Evolutionary conservation across 2,329 filamentous ascomycete genomes (phyloP), one percentile per base, ranked within the genome.

Genomic region (Myriosclerotinia duriaeana): DNA sequence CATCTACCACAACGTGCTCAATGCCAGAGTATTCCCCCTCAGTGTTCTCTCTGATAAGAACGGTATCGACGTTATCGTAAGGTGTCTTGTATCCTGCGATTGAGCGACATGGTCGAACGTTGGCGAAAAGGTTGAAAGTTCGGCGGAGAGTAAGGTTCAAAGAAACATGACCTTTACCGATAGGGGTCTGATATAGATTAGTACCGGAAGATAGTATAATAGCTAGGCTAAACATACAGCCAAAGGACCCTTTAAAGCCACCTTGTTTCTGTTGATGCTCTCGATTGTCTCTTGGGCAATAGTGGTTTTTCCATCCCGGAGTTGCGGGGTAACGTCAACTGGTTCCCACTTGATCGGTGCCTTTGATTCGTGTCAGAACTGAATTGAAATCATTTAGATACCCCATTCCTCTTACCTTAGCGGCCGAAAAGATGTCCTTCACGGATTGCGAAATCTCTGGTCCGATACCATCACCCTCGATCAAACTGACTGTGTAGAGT

Each of bases 111-210:
- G 96, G 95, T 77, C 96, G 93, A 76, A 99, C 86, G 84, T 99
- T 99, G 83, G 95, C 96, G 81, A 99, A 99, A 76, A 99, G 93
- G 86, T 99, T 99, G 85, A 99, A 99, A 71, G 96, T 99, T 78
- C 95, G 91, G 79, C 95, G 94, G 76, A 99, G 93, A 69, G 95
- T 99, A 72, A 99, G 85, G 87, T 99, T 99, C 74, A 99, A 91
- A 67, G 95, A 98, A 79, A 99, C 94, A 83, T 99, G 95, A 77
- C 95, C 95, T 86, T 98, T 99, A 81, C 96, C 95, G 77, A 99
- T 88, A 71, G 95, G 95, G 4, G 95, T 99, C 87, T 93, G 70
- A 48, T 69, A 59, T 44, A 48, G 67, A 66, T 72, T 36, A 67
- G 61, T 44, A 58, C 46, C 42, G 69, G 66, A 56, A 50, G 8